A percentile compares a stretch with the other conserved stretches of the same genome.
Conservation (phyloP, 176 grass and related monocot genomes). For the Oryza brachyantha region DNA sequence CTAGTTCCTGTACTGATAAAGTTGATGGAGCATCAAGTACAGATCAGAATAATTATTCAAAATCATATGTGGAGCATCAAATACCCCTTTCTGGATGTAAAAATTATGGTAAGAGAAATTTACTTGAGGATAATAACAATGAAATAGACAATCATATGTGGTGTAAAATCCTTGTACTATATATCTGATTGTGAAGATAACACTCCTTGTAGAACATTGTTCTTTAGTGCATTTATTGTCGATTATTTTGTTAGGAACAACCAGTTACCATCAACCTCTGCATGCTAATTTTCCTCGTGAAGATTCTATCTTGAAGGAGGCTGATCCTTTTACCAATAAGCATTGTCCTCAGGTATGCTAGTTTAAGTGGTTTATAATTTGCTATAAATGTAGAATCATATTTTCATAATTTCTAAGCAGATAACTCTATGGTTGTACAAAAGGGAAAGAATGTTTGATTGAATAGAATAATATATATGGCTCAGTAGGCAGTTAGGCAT, state of each 20-base stretch:
- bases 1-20: not conserved
- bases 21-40: not conserved
- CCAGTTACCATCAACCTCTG: not conserved
- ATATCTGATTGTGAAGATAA: not conserved
- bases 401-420: not conserved
- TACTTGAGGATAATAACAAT: not conserved
- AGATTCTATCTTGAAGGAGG: not conserved
- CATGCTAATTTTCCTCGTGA: constrained; percentile 1
- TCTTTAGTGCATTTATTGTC: not conserved
- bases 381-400: not conserved
- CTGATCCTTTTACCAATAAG: not conserved
- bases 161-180: not conserved
- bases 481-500: not conserved
- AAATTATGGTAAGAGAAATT: not conserved
- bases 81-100: not conserved
- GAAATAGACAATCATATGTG: no score
- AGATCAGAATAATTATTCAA: constrained; percentile 2
- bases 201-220: not conserved
- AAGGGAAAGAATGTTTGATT: not conserved
- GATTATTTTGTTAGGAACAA: constrained; percentile 1
- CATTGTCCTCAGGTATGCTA: not conserved
- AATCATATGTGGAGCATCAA: not conserved
- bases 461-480: not conserved
- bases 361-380: not conserved
- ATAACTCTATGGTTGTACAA: not conserved